Evolutionary conservation across 768 basidiomycete genomes (phyloP), one percentile per base, ranked within the genome.

Genomic region (Kwoniella sp.): DNA sequence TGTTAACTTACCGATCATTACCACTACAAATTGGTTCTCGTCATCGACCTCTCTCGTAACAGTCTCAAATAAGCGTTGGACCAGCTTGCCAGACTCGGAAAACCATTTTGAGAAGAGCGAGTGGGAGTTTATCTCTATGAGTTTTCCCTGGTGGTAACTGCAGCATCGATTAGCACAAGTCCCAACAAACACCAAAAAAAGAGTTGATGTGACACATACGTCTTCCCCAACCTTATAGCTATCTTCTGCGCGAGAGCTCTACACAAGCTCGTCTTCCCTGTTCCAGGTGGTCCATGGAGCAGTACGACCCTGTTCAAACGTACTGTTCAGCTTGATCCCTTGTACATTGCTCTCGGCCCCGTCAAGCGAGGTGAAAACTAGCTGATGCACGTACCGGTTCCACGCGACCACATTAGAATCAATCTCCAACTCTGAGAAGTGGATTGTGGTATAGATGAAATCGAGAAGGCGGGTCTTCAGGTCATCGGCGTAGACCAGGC

Each of bases 61-160:
- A 63, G 85, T 90, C 40, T 84, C 86, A 77, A 80, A 99, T 19
- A 99, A 83, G 51, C 90, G 86, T 74, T 98, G 95, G 1, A 99
- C 96, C 27, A 99, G 86, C 79, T 99, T 99, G 17, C 96, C 96
- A 0, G 93, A 96, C 77, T 99, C 96, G 0, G 94, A 97, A 81
- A 98, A 99, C 95, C 96, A 99, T 71, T 93, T 90, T 17, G 92
- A 94, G 79, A 99, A 98, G 17, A 99, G 84, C 1, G 94, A 97
- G 81, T 98, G 96, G 0, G 96, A 94, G 77, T 98, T 98, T 74
- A 99, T 96, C 79, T 99, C 96, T 49, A 99, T 85, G 12, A 99
- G 83, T 50, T 92, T 90, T 36, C 91, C 86, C 79, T 90, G 85
- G 0, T 89, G 83, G 77, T 96, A 99, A 26, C 93, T 95, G 70